Evolutionary conservation across 345 rosid genomes (phyloP).

Genomic region (Hypericum perforatum): DNA sequence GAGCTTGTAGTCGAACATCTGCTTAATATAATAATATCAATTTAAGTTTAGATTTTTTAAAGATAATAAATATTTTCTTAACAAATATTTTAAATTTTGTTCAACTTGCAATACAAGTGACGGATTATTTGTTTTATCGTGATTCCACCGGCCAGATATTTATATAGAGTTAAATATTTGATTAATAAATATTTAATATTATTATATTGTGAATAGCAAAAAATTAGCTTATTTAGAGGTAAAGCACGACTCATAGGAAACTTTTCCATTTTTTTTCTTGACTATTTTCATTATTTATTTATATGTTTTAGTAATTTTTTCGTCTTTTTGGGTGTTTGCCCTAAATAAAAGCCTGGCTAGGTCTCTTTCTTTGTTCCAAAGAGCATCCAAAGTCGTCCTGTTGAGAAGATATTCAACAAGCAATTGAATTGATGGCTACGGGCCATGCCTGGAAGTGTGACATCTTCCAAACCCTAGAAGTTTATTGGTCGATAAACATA

Average conservation of each 20-base stretch:
- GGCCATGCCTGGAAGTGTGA: not conserved
- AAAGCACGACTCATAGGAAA: slow-evolving; percentile 5
- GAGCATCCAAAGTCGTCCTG: slow-evolving; percentile 30
- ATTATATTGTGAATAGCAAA: too few species aligned
- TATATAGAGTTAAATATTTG: too few species aligned
- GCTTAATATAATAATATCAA: too few species aligned
- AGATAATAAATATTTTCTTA: too few species aligned
- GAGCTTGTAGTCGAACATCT: too few species aligned
- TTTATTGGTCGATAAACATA: not conserved
- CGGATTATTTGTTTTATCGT: too few species aligned
- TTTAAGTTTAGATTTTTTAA: too few species aligned
- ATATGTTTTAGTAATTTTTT: not conserved
- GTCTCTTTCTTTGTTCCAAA: slow-evolving; percentile 3
- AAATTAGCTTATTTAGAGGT: too few species aligned
- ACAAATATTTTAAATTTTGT: too few species aligned
- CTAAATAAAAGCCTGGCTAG: slow-evolving; percentile 1
- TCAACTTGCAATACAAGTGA: too few species aligned
- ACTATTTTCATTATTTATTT: not conserved
- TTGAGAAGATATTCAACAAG: not conserved
- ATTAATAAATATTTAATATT: too few species aligned
- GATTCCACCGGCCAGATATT: too few species aligned
- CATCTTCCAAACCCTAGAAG: not conserved
- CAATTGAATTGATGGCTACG: slow-evolving; percentile 1
- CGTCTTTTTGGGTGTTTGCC: not conserved
- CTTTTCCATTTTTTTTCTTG: slow-evolving; percentile 15